phyloP scores from a whole-genome alignment of 768 basidiomycete genomes.

The Hygrophorus pudorinus region DNA sequence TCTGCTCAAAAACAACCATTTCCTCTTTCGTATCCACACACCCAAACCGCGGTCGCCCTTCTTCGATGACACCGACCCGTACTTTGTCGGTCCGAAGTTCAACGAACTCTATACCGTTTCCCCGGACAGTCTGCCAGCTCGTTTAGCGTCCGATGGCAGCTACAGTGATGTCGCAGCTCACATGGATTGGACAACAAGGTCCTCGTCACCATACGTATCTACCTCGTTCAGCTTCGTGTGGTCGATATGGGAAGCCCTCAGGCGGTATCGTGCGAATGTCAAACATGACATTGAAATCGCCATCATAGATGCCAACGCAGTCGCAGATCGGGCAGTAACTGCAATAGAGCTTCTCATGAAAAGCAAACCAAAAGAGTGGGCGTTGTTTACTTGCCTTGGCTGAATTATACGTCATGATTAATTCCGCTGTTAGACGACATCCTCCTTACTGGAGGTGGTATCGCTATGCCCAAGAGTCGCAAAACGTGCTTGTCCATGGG shows the following conservation, averaged over 20 bases:
- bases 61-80: constrained; percentile 46
- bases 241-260: constrained; percentile 75
- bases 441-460: constrained; percentile 69
- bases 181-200: constrained; percentile 72
- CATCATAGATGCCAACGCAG: constrained; percentile 58
- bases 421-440: constrained; percentile 33
- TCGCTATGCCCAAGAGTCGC: constrained; percentile 64
- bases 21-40: constrained; percentile 75
- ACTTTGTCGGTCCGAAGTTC: constrained; percentile 62
- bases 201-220: constrained; percentile 60
- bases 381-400: background rate
- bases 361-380: constrained; percentile 47
- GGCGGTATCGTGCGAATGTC: constrained; percentile 60
- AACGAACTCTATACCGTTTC: constrained; percentile 33
- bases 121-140: constrained; percentile 21
- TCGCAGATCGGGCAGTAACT: constrained; percentile 50
- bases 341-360: constrained; percentile 54
- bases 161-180: constrained; percentile 60
- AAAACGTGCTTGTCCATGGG: constrained; percentile 64
- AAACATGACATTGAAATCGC: constrained; percentile 76
- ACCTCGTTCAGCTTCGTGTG: constrained; percentile 75
- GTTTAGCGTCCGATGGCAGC: constrained; percentile 23
- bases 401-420: background rate
- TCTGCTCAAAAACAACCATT: constrained; percentile 55
- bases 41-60: constrained; percentile 52